Evolutionary conservation across 2,329 filamentous ascomycete species (phyloP).

Genomic region (Aspergillus latus): DNA sequence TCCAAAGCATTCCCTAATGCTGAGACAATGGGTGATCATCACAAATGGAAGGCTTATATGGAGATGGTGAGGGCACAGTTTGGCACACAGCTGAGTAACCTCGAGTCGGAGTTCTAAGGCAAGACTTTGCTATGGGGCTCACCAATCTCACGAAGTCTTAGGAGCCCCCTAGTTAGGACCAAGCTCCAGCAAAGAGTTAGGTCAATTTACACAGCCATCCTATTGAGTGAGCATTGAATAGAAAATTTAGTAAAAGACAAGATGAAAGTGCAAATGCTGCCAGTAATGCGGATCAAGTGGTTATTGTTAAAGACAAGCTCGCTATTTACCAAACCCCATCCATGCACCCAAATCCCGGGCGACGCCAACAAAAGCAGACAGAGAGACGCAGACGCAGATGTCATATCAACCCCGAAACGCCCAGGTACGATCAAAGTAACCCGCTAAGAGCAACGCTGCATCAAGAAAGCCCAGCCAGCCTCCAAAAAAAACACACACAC

Average conservation of each 20-base stretch:
- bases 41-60: constrained; percentile 78
- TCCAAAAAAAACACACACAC: not conserved
- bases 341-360: constrained; percentile 12
- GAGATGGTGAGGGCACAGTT: constrained; percentile 86
- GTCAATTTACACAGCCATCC: no score
- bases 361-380: constrained; percentile 1
- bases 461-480: not conserved
- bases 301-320: constrained; percentile 8
- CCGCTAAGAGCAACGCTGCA: constrained; percentile 8
- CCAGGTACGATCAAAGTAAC: constrained; percentile 11
- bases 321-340: constrained; percentile 8
- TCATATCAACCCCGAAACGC: constrained; percentile 15
- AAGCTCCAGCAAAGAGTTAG: not conserved
- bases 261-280: not conserved
- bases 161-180: not conserved
- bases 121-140: not conserved
- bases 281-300: constrained; percentile 4
- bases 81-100: constrained; percentile 58
- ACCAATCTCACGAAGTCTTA: not conserved
- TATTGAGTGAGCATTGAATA: not conserved
- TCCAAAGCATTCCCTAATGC: constrained; percentile 61
- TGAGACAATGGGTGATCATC: constrained; percentile 56
- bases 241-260: not conserved
- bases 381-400: not conserved
- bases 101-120: constrained; percentile 50